Conservation (phyloP, 805 yeast genomes). For the Wickerhamiella occidentalis region DNA sequence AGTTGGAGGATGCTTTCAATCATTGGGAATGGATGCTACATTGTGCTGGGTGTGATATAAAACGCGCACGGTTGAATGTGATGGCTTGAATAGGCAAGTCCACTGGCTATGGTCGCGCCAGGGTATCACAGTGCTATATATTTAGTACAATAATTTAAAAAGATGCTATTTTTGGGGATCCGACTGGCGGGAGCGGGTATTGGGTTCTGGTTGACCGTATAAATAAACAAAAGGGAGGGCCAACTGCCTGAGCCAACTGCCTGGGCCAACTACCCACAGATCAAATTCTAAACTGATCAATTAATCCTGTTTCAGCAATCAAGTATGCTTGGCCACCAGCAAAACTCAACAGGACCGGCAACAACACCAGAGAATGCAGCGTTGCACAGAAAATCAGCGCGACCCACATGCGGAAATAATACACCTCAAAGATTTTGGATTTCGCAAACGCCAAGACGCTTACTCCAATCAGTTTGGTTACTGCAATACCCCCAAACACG, state of each 20-base stretch:
- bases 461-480: conserved; percentile 84
- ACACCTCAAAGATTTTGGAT: conserved; percentile 79
- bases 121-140: no score
- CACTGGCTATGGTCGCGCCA: no score
- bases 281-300: conserved; percentile 8
- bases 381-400: conserved; percentile 66
- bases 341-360: conserved; percentile 60
- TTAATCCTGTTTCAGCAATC: conserved; percentile 22
- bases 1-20: background rate
- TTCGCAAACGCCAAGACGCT: conserved; percentile 73
- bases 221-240: background rate
- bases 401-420: conserved; percentile 92
- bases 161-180: background rate
- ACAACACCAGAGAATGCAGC: conserved; percentile 60
- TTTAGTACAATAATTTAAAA: background rate
- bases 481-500: conserved; percentile 78
- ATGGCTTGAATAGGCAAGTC: no score
- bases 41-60: background rate
- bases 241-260: no score
- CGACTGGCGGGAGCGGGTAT: background rate
- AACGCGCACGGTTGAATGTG: no score
- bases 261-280: no score
- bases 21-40: background rate
- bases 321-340: conserved; percentile 50
- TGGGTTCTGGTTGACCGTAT: background rate